These are phyloP conservation scores for Pichia sp. DNA, from an alignment of 1,139 yeast species.

Conservation along the genomic window DNA sequence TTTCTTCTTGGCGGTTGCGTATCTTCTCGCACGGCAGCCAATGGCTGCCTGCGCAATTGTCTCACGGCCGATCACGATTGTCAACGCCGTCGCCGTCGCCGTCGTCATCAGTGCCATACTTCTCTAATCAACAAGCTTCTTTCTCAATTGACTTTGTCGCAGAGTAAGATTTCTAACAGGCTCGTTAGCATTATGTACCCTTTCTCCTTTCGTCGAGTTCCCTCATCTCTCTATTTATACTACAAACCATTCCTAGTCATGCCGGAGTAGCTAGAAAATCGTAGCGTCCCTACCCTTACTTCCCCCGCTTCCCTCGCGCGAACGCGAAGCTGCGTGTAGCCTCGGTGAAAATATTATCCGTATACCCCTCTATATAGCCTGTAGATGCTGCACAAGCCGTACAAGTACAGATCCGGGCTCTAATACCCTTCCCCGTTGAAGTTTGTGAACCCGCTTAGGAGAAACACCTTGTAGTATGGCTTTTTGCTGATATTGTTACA, in stretches of 20 bases:
- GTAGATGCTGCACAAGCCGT: background rate
- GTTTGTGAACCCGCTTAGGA: conserved; percentile 69
- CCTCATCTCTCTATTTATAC: background rate
- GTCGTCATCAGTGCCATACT: background rate
- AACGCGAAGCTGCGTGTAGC: background rate
- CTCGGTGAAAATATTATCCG: background rate
- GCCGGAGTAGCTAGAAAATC: background rate
- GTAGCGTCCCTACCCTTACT: background rate
- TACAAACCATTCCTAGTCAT: too few relatives aligned
- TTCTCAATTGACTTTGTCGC: too few relatives aligned
- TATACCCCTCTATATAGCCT: background rate
- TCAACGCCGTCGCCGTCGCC: background rate
- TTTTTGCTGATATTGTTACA: conserved; percentile 64
- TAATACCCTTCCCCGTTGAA: conserved; percentile 65
- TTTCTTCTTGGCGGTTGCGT: background rate
- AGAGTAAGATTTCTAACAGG: too few relatives aligned
- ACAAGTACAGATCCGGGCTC: background rate
- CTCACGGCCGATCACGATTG: background rate
- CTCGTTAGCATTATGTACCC: too few relatives aligned
- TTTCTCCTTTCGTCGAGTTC: too few relatives aligned
- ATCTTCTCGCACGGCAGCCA: too few relatives aligned
- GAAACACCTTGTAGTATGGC: conserved; percentile 56
- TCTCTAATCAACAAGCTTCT: too few relatives aligned
- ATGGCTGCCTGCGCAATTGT: background rate
- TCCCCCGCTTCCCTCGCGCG: background rate